A percentile compares a stretch with the other conserved stretches of the same genome.
phyloP scores from a whole-genome alignment of 2,329 filamentous ascomycete genomes.

The Ophiostoma populinum region DNA sequence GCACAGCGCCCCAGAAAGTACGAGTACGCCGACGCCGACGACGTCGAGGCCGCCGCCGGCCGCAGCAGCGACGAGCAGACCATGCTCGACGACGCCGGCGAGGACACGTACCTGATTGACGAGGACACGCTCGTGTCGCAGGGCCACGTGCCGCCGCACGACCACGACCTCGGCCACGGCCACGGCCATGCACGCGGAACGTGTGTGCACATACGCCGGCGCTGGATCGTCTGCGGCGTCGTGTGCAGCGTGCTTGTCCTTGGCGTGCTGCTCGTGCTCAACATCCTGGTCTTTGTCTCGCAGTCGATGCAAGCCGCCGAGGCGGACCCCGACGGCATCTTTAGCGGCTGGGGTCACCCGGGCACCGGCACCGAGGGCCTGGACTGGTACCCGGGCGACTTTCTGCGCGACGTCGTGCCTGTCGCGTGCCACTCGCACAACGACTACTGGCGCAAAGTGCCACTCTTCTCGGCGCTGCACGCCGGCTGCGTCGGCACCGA shows the following conservation, averaged over 20 bases:
- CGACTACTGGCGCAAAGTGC: constrained; percentile 50
- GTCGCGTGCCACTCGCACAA: constrained; percentile 41
- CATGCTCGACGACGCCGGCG: background rate
- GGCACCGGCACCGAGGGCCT: constrained; percentile 22
- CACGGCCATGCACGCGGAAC: too few relatives aligned
- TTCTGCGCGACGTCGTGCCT: constrained; percentile 25
- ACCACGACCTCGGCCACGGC: too few relatives aligned
- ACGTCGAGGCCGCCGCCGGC: background rate
- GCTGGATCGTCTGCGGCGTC: constrained; percentile 18
- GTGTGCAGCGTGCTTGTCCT: constrained; percentile 19
- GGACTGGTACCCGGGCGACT: constrained; percentile 30
- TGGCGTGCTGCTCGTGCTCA: constrained; percentile 11
- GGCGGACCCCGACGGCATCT: constrained; percentile 14
- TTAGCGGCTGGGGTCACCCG: constrained; percentile 20
- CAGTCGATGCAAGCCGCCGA: constrained; percentile 7
- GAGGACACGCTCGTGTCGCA: constrained; percentile 8
- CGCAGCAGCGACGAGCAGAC: background rate
- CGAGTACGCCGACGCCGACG: constrained; percentile 5
- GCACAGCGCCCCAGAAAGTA: background rate
- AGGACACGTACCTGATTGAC: constrained; percentile 8
- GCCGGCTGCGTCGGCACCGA: constrained; percentile 46
- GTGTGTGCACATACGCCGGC: constrained; percentile 10
- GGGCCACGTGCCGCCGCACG: too few relatives aligned
- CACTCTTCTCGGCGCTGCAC: constrained; percentile 42
- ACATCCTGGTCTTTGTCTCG: constrained; percentile 9